Percentiles rank a stretch among this genome's conserved stretches.
Conservation (phyloP, 306 rosid genomes). For the Rubus idaeus region DNA sequence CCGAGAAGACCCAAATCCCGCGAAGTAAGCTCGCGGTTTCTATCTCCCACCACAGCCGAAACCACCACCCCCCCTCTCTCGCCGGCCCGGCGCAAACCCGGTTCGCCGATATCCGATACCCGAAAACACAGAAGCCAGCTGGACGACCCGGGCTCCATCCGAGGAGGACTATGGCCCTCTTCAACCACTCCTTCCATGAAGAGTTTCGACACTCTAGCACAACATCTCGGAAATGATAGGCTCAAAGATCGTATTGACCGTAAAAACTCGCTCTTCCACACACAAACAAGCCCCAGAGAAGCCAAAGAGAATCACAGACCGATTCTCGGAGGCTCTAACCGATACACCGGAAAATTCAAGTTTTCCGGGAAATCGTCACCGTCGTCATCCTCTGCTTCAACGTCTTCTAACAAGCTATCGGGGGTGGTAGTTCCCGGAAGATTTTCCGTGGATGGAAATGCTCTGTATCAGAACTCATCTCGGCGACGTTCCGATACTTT, state of each 20-base stretch:
- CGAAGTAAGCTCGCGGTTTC: constrained; percentile 54
- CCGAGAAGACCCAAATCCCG: constrained; percentile 48
- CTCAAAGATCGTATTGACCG: constrained; percentile 35
- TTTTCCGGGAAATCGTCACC: constrained; percentile 8
- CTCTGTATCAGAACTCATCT: constrained; percentile 28
- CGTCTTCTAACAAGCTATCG: constrained; percentile 19
- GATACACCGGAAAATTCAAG: constrained; percentile 32
- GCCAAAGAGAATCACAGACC: constrained; percentile 50
- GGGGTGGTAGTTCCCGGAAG: constrained; percentile 40
- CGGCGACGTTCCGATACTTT: constrained; percentile 36
- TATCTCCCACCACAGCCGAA: constrained; percentile 35
- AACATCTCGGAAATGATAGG: constrained; percentile 64
- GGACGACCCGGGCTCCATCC: constrained; percentile 39
- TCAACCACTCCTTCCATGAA: constrained; percentile 26
- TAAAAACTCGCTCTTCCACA: constrained; percentile 14
- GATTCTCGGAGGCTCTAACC: constrained; percentile 38
- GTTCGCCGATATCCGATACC: constrained; percentile 14
- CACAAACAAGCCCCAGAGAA: constrained; percentile 39
- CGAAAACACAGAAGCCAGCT: constrained; percentile 25
- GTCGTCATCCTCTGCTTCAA: constrained; percentile 20
- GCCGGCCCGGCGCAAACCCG: constrained; percentile 40
- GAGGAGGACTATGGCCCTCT: constrained; percentile 73
- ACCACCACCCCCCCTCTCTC: constrained; percentile 43
- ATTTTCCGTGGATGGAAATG: constrained; percentile 49
- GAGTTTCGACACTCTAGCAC: constrained; percentile 55